A percentile compares a stretch with the other conserved stretches of the same genome.
Evolutionary conservation across 805 yeast genomes (phyloP).

Genomic region (Starmerella etchellsii): DNA sequence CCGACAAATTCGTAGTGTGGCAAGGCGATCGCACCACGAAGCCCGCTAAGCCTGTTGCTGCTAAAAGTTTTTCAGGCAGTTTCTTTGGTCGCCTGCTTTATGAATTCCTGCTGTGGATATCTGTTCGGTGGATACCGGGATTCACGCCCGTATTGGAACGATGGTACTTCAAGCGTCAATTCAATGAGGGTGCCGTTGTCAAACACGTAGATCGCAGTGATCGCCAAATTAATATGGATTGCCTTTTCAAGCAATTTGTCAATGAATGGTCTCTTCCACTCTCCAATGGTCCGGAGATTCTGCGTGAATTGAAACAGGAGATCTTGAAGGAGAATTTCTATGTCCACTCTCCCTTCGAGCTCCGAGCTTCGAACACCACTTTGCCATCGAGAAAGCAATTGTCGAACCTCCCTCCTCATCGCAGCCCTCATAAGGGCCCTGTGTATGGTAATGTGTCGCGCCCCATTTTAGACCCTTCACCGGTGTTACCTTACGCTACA

Average conservation of each 20-base stretch:
- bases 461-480: slow-evolving; percentile 73
- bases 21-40: slow-evolving; percentile 68
- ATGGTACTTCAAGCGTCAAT: slow-evolving; percentile 75
- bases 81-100: slow-evolving; percentile 64
- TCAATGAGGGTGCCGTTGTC: slow-evolving; percentile 41
- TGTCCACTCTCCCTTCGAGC: slow-evolving; percentile 93
- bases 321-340: slow-evolving; percentile 54
- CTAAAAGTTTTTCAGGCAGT: slow-evolving; percentile 83
- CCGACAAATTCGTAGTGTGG: slow-evolving; percentile 79
- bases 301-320: slow-evolving; percentile 34
- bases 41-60: slow-evolving; percentile 48
- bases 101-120: slow-evolving; percentile 63
- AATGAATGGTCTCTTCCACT: slow-evolving; percentile 97
- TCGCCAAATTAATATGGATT: slow-evolving; percentile 88
- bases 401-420: neutral
- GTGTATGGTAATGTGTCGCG: slow-evolving; percentile 72
- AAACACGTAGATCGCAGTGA: slow-evolving; percentile 56
- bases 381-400: slow-evolving; percentile 17
- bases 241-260: slow-evolving; percentile 84
- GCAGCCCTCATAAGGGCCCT: slow-evolving; percentile 39
- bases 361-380: slow-evolving; percentile 75
- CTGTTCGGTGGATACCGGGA: slow-evolving; percentile 59
- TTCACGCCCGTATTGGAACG: slow-evolving; percentile 75
- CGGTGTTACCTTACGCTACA: slow-evolving; percentile 41
- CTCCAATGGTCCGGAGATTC: slow-evolving; percentile 57